phyloP scores from a whole-genome alignment of 331 rosid genomes.

The Rosa hybrid region DNA sequence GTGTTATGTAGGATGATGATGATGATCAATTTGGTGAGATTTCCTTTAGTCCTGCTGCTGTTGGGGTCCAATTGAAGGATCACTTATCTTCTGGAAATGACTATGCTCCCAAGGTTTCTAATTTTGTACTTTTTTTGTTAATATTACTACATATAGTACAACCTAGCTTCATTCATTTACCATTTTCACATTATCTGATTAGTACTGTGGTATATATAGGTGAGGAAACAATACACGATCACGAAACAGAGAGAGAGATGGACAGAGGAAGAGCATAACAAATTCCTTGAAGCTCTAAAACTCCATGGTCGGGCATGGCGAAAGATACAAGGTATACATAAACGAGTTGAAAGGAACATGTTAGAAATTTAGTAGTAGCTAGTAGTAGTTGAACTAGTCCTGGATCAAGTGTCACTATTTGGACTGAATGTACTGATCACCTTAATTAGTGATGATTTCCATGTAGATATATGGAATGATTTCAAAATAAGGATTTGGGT shows the following conservation, averaged over 20 bases:
- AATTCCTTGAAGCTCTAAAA: slow-evolving; percentile 80
- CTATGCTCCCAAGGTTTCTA: slow-evolving; percentile 53
- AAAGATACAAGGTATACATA: slow-evolving; percentile 64
- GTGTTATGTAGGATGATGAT: slow-evolving; percentile 44
- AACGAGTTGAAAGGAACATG: not conserved
- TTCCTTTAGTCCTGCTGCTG: slow-evolving; percentile 29
- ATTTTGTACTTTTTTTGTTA: not conserved
- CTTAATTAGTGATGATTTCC: not conserved
- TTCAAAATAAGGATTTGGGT: not conserved
- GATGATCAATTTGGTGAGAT: slow-evolving; percentile 24
- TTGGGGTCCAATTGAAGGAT: slow-evolving; percentile 37
- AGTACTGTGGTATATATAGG: slow-evolving; percentile 34
- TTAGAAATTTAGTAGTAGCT: not conserved
- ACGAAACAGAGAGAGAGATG: slow-evolving; percentile 82
- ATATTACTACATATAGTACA: not conserved
- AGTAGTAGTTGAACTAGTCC: not conserved
- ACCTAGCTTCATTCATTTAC: slow-evolving; percentile 6
- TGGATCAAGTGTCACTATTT: not conserved
- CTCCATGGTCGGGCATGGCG: slow-evolving; percentile 84
- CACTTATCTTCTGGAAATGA: slow-evolving; percentile 54
- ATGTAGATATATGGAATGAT: not conserved
- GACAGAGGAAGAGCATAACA: slow-evolving; percentile 87
- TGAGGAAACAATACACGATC: slow-evolving; percentile 82
- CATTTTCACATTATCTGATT: not conserved
- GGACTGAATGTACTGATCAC: no score